Evolutionary conservation across 805 yeast species (phyloP), one percentile per base, ranked within the genome.

Genomic region (Saccharomycopsis schoenii): DNA sequence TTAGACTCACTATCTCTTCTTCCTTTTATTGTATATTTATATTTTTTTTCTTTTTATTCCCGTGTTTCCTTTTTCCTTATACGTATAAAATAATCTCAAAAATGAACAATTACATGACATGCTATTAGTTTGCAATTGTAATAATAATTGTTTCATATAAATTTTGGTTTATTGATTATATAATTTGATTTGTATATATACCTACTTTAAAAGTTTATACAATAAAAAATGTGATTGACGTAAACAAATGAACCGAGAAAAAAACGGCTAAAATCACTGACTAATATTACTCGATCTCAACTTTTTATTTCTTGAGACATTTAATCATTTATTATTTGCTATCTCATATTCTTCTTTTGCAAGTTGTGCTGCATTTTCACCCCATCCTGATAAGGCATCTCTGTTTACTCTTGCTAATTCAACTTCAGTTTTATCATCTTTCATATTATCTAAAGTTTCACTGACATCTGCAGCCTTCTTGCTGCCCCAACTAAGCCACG

Each of bases 301-400:
- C 14, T 24, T 47, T 47, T 41, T 15, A n/a, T 41, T 41, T 24
- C 19, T 43, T 25, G 11, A 36, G 12, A 12, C 41, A 11, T 9
- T 2, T 25, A 8, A 43, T 24, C 8, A 47, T 15, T 47, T 47
- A 24, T 24, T 47, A 15, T 15, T 24, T 47, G 52, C 52, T 19
- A 47, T 47, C 21, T 72, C 72, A 24, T 72, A 68, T 63, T 77
- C 77, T 25, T 79, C 83, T 15, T 70, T 68, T 1, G 83, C 77
- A 61, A 76, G 72, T 40, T 70, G 73, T 12, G 74, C 69, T 4
- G 81, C 82, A 56, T 70, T 67, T 56, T 76, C 77, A 19, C 82
- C 81, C 80, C 80, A 78, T 2, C 81, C 82, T 59, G 74, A 70
- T 10, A 77, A 69, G 0, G 78, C 71, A 34, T 68, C 68, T 29